Percentiles rank a stretch among this genome's conserved stretches.
Conservation (phyloP, 2,329 filamentous ascomycete species). For the Phaeoacremonium minimum region DNA sequence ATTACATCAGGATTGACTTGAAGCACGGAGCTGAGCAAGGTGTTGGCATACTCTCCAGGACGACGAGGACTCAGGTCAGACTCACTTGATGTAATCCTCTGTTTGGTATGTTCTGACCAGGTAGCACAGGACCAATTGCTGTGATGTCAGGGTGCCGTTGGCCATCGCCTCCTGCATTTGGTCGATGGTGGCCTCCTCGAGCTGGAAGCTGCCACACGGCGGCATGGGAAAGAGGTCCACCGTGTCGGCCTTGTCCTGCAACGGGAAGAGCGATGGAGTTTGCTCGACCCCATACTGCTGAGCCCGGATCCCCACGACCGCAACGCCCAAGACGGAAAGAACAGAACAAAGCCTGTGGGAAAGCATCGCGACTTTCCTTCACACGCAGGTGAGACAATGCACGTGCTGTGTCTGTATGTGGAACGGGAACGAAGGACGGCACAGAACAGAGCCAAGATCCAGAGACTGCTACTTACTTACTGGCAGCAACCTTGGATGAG, state of each 20-base stretch:
- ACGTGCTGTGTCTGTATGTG: too few relatives aligned
- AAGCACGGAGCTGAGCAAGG: constrained; percentile 44
- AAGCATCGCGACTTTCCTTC: too few relatives aligned
- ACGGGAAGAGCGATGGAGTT: constrained; percentile 25
- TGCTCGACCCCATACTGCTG: constrained; percentile 8
- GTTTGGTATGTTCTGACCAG: constrained; percentile 57
- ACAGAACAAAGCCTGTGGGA: too few relatives aligned
- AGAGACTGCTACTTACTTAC: too few relatives aligned
- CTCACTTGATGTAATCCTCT: constrained; percentile 59
- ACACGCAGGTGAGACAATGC: too few relatives aligned
- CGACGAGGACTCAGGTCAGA: constrained; percentile 1
- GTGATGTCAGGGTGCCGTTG: constrained; percentile 49
- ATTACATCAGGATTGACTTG: constrained; percentile 66
- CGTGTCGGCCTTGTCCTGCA: constrained; percentile 29
- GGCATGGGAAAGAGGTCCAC: constrained; percentile 55
- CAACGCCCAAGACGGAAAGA: too few relatives aligned
- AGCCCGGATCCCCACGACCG: too few relatives aligned
- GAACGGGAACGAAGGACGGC: too few relatives aligned
- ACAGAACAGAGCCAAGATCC: too few relatives aligned
- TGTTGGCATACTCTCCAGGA: not conserved
- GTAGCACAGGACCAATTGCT: constrained; percentile 60
- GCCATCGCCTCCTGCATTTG: constrained; percentile 57
- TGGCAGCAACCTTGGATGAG: too few relatives aligned
- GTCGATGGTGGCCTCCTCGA: constrained; percentile 69
- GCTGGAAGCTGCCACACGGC: constrained; percentile 51